A percentile compares a stretch with the other conserved stretches of the same genome.
Evolutionary conservation across 139 green algal species (phyloP).

Genomic region (Zygnema circumcarinatum): DNA sequence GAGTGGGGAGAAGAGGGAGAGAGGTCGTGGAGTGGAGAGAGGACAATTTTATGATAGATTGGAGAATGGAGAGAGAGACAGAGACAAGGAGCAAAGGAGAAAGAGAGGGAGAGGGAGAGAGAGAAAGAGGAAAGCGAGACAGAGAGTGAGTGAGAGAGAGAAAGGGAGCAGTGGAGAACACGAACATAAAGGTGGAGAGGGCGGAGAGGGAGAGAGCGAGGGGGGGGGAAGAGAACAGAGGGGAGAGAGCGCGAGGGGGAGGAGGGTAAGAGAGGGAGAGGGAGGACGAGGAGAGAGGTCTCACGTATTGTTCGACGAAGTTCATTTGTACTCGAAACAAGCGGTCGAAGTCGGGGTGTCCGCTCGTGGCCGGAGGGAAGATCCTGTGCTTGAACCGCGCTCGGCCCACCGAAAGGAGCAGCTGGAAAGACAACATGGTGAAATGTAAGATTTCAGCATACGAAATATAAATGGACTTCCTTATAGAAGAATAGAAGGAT

Average conservation of each 20-base stretch:
- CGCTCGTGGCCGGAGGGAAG: not conserved
- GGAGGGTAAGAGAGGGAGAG: slow-evolving; percentile 5
- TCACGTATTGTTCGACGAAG: slow-evolving; percentile 40
- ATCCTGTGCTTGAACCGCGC: slow-evolving; percentile 30
- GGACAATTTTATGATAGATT: too few species aligned
- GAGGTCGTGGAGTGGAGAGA: too few species aligned
- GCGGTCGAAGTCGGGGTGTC: slow-evolving; percentile 44
- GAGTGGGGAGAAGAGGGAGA: too few species aligned
- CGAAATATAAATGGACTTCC: not conserved
- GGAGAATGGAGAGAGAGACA: too few species aligned
- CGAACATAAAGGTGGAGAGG: too few species aligned
- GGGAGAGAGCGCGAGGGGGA: slow-evolving; percentile 10
- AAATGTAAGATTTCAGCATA: not conserved
- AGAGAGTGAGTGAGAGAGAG: too few species aligned
- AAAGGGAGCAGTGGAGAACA: too few species aligned
- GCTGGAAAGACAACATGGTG: not conserved
- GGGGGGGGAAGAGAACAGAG: slow-evolving; percentile 1
- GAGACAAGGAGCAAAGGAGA: too few species aligned
- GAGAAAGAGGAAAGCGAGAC: too few species aligned
- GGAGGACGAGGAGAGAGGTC: not conserved
- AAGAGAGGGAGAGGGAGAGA: too few species aligned
- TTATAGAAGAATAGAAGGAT: not conserved
- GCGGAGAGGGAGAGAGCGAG: not conserved
- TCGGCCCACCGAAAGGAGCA: not conserved
- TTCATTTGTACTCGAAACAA: slow-evolving; percentile 45